Base-by-base conservation (phyloP, 225 moss, liverwort and hornwort species). In the Bryoerythrophyllum caledonicum region DNA sequence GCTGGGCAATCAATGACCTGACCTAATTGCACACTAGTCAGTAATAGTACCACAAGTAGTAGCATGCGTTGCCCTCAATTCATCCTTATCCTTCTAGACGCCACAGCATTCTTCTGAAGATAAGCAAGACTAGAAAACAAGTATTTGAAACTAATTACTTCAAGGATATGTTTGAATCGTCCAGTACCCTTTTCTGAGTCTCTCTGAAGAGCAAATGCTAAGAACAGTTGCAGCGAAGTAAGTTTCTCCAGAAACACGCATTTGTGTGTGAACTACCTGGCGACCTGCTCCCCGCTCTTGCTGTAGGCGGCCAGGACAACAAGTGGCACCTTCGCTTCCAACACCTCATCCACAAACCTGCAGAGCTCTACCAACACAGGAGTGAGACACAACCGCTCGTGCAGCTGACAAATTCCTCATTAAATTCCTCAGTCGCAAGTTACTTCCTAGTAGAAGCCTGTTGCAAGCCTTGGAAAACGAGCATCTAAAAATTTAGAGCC, bases 301-400 rank as follows among this genome's bases (percentile, higher is more conserved):
- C 79, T 90, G 74, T 91, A 91, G 65, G 97, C 97, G 48, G 86
- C 78, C 81, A 97, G 67, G 52, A 97, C 53, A 67, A 94, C 77
- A 70, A 97, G 74, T 37, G 97, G 94, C 37, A 93, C 74, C 59
- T 80, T 81, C 28, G 97, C 90, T 75, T 89, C 81, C 75, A 94
- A 72, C 51, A 94, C 89, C 79, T 93, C 97, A 53, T 93, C 93
- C 56, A 97, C 88, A 80, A 97, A 97, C 69, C 94, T 96, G 90
- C 81, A 83, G 48, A 73, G 40, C 53, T 74, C 65, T 65, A 82
- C 46, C 52, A 48, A 43, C 67, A 67, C 65, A 72, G 55, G 51
- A 58, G 19, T 84, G 27, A 84, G 68, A 56, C 54, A 65, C 27
- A 61, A 30, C 44, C 52, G 46, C 37, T 7, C 74, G 46, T 61